Evolutionary conservation across 352 stramenopile genomes (phyloP).

Genomic region (Globisporangium solare): DNA sequence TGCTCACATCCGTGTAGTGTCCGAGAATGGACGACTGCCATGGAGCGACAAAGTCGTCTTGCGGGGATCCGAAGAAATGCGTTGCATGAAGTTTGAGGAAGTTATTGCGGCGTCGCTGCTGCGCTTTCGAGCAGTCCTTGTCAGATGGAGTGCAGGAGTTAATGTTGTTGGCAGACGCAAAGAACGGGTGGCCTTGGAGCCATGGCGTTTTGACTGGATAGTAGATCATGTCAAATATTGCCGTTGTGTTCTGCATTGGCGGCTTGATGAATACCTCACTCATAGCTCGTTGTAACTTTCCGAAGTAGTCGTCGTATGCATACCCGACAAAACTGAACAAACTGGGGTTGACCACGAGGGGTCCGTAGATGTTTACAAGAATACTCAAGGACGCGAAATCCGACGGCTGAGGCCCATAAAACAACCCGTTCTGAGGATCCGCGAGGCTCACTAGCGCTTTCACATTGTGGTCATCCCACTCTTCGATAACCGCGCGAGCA

Average conservation of each 20-base stretch:
- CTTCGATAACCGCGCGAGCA: conserved; percentile 23
- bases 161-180: conserved; percentile 16
- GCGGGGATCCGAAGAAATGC: conserved; percentile 27
- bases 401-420: conserved; percentile 23
- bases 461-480: conserved; percentile 27
- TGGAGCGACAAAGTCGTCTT: conserved; percentile 22
- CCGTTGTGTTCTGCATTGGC: conserved; percentile 10
- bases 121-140: neutral
- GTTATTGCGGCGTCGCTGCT: conserved; percentile 20
- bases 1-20: conserved; percentile 15
- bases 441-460: conserved; percentile 22
- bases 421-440: conserved; percentile 24
- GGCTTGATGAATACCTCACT: conserved; percentile 10
- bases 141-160: neutral
- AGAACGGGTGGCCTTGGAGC: conserved; percentile 10
- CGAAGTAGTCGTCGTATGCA: conserved; percentile 9
- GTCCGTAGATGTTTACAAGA: conserved; percentile 14
- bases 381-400: conserved; percentile 15
- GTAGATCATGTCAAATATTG: conserved; percentile 17
- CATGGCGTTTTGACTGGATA: conserved; percentile 4
- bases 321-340: conserved; percentile 23
- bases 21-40: conserved; percentile 25
- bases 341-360: conserved; percentile 6
- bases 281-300: conserved; percentile 22
- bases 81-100: conserved; percentile 15